phyloP scores from a whole-genome alignment of 352 stramenopile genomes.

The Phytophthora tentaculata region DNA sequence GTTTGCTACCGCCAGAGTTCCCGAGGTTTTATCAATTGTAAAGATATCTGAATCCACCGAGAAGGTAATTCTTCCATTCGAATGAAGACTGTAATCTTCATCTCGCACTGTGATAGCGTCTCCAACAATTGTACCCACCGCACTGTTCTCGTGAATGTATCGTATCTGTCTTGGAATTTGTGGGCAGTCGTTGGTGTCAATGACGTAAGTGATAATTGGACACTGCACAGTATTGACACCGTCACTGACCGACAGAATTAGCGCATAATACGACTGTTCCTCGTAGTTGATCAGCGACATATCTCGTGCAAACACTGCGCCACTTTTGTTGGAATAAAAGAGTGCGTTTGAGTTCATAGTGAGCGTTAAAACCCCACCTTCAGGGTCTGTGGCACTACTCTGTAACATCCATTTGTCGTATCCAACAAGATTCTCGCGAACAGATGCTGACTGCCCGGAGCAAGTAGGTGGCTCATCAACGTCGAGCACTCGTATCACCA shows the following conservation, averaged over 20 bases:
- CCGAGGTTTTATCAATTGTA: conserved; percentile 20
- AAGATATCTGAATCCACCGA: conserved; percentile 27
- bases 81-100: conserved; percentile 28
- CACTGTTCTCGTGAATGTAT: conserved; percentile 53
- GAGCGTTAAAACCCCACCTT: conserved; percentile 19
- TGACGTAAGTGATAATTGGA: conserved; percentile 33
- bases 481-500: conserved; percentile 48
- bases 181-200: conserved; percentile 64
- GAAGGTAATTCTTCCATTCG: conserved; percentile 19
- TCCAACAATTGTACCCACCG: conserved; percentile 30
- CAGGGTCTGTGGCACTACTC: conserved; percentile 24
- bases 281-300: conserved; percentile 30
- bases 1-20: conserved; percentile 14
- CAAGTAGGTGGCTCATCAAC: conserved; percentile 59
- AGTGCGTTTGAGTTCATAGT: conserved; percentile 3
- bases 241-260: conserved; percentile 26
- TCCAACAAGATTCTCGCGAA: conserved; percentile 46
- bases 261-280: conserved; percentile 14
- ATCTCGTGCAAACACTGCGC: conserved; percentile 25
- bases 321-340: conserved; percentile 32
- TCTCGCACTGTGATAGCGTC: conserved; percentile 23
- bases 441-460: conserved; percentile 8
- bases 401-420: conserved; percentile 26
- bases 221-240: conserved; percentile 39
- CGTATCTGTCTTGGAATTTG: conserved; percentile 33